These are phyloP conservation scores for Scheffersomyces parashehatae DNA, from an alignment of 1,139 yeast species.

Conservation along the genomic window DNA sequence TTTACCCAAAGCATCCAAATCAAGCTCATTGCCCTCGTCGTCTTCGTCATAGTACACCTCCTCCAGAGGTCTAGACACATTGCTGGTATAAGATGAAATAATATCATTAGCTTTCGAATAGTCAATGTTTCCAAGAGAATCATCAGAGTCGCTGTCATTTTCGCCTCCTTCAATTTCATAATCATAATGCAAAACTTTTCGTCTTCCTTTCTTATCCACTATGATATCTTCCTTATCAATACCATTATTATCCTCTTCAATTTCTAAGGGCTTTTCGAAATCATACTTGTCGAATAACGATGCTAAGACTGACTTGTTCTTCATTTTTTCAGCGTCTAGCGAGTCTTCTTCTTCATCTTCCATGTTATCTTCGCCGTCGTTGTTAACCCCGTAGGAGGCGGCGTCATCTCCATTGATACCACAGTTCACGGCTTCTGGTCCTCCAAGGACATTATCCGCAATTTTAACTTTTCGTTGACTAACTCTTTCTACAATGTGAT, in stretches of 20 bases:
- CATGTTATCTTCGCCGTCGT: slow-evolving; percentile 22
- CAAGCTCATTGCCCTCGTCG: slow-evolving; percentile 41
- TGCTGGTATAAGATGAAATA: slow-evolving; percentile 21
- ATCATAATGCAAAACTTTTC: slow-evolving; percentile 34
- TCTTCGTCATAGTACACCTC: slow-evolving; percentile 46
- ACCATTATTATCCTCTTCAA: slow-evolving; percentile 48
- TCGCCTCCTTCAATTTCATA: slow-evolving; percentile 37
- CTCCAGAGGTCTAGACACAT: slow-evolving; percentile 25
- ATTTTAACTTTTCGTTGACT: slow-evolving; percentile 13
- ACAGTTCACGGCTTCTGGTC: slow-evolving; percentile 16
- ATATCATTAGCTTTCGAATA: slow-evolving; percentile 16
- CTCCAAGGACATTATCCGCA: slow-evolving; percentile 5
- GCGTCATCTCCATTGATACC: slow-evolving; percentile 24
- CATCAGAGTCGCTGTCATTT: slow-evolving; percentile 18
- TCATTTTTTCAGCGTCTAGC: slow-evolving; percentile 20
- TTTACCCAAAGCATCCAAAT: slow-evolving; percentile 26
- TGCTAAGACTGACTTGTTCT: slow-evolving; percentile 51
- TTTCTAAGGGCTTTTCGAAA: slow-evolving; percentile 60
- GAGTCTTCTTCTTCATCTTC: slow-evolving; percentile 28
- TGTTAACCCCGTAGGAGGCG: slow-evolving; percentile 21
- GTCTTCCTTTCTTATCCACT: slow-evolving; percentile 50
- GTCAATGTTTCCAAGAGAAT: slow-evolving; percentile 20
- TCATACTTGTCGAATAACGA: slow-evolving; percentile 53
- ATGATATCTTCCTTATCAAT: slow-evolving; percentile 45
- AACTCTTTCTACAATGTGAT: slow-evolving; percentile 70